Evolutionary conservation across 73 alveolate genomes (phyloP).

Genomic region (Paramecium biaurelia): DNA sequence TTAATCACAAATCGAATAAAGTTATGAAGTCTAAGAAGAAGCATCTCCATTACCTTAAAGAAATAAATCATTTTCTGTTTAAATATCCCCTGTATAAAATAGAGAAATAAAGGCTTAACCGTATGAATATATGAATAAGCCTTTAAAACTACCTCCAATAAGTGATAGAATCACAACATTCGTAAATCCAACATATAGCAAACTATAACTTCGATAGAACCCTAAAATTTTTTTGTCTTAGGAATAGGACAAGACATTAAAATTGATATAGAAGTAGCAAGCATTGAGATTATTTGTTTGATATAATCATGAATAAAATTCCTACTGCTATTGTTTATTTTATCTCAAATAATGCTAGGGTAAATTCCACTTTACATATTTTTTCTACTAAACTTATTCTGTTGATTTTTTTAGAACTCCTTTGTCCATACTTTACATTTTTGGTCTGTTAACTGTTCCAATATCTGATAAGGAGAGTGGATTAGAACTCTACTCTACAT

Average conservation of each 20-base stretch:
- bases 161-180: not conserved
- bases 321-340: not conserved
- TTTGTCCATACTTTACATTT: not conserved
- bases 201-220: not conserved
- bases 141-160: not conserved
- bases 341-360: not conserved
- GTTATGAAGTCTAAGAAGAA: not conserved
- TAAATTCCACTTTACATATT: not conserved
- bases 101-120: not conserved
- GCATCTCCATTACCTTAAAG: not conserved
- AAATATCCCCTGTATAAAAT: not conserved
- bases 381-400: not conserved
- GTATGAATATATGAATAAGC: not conserved
- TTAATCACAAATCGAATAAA: not conserved
- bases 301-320: not conserved
- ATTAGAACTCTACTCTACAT: not conserved
- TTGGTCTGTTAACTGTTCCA: not conserved
- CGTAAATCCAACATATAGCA: not conserved
- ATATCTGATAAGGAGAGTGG: not conserved
- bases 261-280: not conserved
- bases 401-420: not conserved
- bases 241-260: not conserved
- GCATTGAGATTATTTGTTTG: conserved; percentile 20
- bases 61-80: not conserved
- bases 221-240: not conserved